These are phyloP conservation scores for Glycyrrhiza uralensis DNA, from an alignment of 306 rosid genomes.

Conservation along the genomic window DNA sequence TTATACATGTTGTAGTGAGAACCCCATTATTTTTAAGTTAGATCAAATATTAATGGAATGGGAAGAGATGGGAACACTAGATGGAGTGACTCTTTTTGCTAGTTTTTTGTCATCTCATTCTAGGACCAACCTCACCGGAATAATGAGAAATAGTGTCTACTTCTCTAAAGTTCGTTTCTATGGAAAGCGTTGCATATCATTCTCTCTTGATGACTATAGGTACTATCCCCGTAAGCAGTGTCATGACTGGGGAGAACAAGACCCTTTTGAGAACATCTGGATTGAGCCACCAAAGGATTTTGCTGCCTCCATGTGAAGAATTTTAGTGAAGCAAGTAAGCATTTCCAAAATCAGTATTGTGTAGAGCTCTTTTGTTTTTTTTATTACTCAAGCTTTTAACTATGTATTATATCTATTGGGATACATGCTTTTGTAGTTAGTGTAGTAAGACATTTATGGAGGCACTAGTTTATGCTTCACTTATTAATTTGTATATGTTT, in stretches of 20 bases:
- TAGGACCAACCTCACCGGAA: constrained; percentile 51
- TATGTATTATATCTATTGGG: neutral
- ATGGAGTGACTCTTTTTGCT: constrained; percentile 63
- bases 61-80: constrained; percentile 63
- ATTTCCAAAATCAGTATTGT: neutral
- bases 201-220: constrained; percentile 51
- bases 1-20: constrained; percentile 59
- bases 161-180: constrained; percentile 67
- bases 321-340: constrained; percentile 27
- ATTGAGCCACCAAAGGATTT: constrained; percentile 64
- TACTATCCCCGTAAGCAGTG: constrained; percentile 71
- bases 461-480: neutral
- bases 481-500: neutral
- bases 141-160: constrained; percentile 64
- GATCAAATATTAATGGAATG: constrained; percentile 53
- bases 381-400: neutral
- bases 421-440: constrained; percentile 12
- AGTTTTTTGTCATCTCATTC: constrained; percentile 72
- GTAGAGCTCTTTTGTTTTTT: neutral
- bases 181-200: constrained; percentile 70
- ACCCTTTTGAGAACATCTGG: constrained; percentile 63
- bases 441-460: neutral
- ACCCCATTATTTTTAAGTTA: constrained; percentile 66
- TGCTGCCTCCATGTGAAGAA: constrained; percentile 35
- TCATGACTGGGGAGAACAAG: constrained; percentile 67